phyloP scores from a whole-genome alignment of 768 basidiomycete genomes.

The Naganishia vishniacii region DNA sequence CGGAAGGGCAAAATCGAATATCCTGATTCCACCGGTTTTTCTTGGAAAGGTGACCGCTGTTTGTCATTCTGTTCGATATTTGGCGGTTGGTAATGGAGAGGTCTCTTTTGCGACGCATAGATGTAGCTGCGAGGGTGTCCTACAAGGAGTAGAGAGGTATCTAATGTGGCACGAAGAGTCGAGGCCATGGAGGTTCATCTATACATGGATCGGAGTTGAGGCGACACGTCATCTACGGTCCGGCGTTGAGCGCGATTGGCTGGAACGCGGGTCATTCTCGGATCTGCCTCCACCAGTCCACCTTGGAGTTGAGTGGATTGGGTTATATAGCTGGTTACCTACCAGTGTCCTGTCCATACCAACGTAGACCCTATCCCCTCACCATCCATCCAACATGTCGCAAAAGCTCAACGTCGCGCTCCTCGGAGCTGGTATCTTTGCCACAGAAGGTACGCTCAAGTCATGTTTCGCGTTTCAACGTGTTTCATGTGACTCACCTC shows the following conservation, averaged over 20 bases:
- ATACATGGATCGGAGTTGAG: neutral
- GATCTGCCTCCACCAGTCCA: neutral
- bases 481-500: neutral
- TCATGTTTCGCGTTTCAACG: neutral
- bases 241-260: conserved; percentile 16
- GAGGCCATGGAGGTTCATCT: no score
- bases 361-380: neutral
- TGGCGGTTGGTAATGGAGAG: no score
- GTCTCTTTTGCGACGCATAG: no score
- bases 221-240: neutral
- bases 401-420: conserved; percentile 59
- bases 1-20: no score
- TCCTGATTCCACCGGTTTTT: no score
- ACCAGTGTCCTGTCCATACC: neutral
- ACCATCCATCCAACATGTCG: neutral
- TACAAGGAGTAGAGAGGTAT: no score
- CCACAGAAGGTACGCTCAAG: conserved; percentile 59
- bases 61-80: no score
- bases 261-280: neutral
- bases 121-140: no score
- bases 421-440: conserved; percentile 75
- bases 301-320: neutral
- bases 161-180: no score
- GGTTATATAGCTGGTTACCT: neutral
- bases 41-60: no score